Conservation (phyloP, 2,329 filamentous ascomycete species). For the Microsporum canis region DNA sequence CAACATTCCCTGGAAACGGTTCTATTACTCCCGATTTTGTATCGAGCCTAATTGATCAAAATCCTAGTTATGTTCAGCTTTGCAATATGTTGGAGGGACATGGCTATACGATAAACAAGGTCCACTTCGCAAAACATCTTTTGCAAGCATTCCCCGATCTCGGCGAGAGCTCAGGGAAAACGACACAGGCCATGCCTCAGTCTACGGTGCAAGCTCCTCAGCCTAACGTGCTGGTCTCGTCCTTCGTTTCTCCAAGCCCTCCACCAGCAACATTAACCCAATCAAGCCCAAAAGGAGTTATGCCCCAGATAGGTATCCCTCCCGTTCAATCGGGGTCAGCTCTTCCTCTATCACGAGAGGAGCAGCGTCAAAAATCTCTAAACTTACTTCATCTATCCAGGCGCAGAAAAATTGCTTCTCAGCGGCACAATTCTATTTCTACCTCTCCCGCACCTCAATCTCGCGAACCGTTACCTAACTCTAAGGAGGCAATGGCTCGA, state of each 20-base stretch:
- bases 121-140: slow-evolving; percentile 43
- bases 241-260: neutral
- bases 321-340: neutral
- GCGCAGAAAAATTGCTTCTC: neutral
- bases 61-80: slow-evolving; percentile 46
- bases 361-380: slow-evolving; percentile 1
- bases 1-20: slow-evolving; percentile 32
- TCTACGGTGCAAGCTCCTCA: neutral
- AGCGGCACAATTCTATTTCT: neutral
- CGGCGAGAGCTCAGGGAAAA: neutral
- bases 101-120: slow-evolving; percentile 41
- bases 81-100: slow-evolving; percentile 43
- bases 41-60: slow-evolving; percentile 38
- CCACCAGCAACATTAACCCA: neutral
- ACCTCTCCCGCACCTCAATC: neutral
- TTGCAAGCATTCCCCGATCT: slow-evolving; percentile 24
- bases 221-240: neutral
- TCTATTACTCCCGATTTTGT: slow-evolving; percentile 31
- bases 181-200: neutral
- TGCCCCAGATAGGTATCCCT: neutral
- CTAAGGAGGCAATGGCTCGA: slow-evolving; percentile 45
- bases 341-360: neutral
- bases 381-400: neutral
- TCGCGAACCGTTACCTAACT: slow-evolving; percentile 17
- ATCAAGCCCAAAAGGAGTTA: neutral